Evolutionary conservation across 1,284 basidiomycete genomes (phyloP).

Genomic region (Pholiota adiposa): DNA sequence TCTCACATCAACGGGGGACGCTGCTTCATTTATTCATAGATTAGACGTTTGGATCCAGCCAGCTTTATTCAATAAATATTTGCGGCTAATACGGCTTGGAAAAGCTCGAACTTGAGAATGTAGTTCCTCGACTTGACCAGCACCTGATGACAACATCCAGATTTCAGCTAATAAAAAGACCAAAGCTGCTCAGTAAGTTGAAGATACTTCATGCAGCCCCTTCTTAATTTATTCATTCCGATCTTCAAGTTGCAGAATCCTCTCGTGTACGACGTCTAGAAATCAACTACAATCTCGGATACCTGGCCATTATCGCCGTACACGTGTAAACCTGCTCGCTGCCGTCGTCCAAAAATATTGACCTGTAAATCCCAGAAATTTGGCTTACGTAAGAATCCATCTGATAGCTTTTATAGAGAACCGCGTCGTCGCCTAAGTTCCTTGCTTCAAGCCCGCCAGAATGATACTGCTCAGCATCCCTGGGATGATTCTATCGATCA

Average conservation of each 20-base stretch:
- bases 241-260: background rate
- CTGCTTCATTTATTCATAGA: background rate
- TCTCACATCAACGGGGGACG: background rate
- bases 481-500: background rate
- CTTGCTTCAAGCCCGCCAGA: background rate
- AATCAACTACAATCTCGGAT: background rate
- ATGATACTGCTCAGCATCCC: background rate
- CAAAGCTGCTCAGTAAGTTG: too few species aligned
- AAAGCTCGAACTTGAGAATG: background rate
- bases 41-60: background rate
- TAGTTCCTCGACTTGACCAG: background rate
- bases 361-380: background rate
- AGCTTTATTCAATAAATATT: background rate
- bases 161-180: too few species aligned
- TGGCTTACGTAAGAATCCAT: background rate
- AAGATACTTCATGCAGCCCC: background rate
- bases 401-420: slow-evolving; percentile 1
- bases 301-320: background rate
- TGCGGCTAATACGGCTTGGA: background rate
- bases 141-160: too few species aligned
- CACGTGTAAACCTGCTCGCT: background rate
- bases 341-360: background rate
- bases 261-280: too few species aligned
- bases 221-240: background rate
- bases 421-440: background rate